Evolutionary conservation across 345 rosid species (phyloP).

Genomic region (Boechera retrofracta): DNA sequence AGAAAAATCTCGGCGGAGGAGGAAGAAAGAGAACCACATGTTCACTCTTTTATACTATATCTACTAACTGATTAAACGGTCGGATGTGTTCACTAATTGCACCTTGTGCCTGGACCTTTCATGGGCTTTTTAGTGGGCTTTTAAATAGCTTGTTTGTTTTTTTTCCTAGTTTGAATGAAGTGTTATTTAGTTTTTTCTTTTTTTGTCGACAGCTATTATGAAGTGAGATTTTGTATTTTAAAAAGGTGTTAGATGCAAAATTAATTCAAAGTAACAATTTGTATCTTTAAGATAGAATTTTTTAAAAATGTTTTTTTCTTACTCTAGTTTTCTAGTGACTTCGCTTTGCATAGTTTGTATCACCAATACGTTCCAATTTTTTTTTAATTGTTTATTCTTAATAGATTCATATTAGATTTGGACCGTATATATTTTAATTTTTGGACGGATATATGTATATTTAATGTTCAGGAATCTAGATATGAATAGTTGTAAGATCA

Average conservation of each 20-base stretch:
- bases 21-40: constrained; percentile 40
- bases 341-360: not conserved
- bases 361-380: not conserved
- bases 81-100: constrained; percentile 11
- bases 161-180: too few species aligned
- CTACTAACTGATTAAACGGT: constrained; percentile 43
- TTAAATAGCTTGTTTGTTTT: not conserved
- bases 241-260: too few species aligned
- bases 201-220: too few species aligned
- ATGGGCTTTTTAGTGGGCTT: constrained; percentile 30
- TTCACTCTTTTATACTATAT: constrained; percentile 23
- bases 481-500: not conserved
- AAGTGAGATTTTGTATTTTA: too few species aligned
- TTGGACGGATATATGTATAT: not conserved
- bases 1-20: constrained; percentile 32
- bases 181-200: too few species aligned
- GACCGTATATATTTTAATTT: not conserved
- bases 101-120: not conserved
- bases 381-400: not conserved
- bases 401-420: not conserved
- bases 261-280: too few species aligned
- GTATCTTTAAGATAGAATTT: too few species aligned
- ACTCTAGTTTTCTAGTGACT: not conserved
- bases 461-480: not conserved
- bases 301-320: not conserved